These are phyloP conservation scores for Stemphylium lycopersici DNA, from an alignment of 2,329 filamentous ascomycete species.

Conservation along the genomic window DNA sequence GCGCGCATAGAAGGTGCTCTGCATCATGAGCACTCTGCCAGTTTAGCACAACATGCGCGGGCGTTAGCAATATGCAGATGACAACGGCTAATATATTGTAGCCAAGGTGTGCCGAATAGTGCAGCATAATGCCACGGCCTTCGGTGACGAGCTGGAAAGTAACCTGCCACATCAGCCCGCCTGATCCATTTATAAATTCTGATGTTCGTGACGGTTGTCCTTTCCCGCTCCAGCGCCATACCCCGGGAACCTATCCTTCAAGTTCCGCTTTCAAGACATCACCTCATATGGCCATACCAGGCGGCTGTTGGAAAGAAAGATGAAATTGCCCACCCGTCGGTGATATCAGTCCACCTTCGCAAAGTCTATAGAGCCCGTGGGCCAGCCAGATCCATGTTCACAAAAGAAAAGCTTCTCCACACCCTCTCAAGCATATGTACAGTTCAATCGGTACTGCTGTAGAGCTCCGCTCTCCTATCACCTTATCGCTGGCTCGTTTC, in stretches of 20 bases:
- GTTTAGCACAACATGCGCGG: no score
- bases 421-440: slow-evolving; percentile 11
- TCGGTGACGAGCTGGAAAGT: not conserved
- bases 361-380: slow-evolving; percentile 15
- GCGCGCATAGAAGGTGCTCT: no score
- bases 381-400: slow-evolving; percentile 13
- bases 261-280: not conserved
- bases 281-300: not conserved
- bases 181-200: not conserved
- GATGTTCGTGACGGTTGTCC: not conserved
- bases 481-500: not conserved
- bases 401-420: slow-evolving; percentile 12
- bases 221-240: not conserved
- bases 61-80: no score
- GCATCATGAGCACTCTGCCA: no score
- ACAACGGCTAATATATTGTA: no score
- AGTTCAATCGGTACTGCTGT: slow-evolving; percentile 10
- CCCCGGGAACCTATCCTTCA: not conserved
- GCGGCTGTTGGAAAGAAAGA: slow-evolving; percentile 4
- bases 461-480: not conserved
- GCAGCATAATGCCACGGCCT: no score
- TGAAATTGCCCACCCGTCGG: slow-evolving; percentile 11
- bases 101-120: no score
- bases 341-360: not conserved
- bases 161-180: not conserved